These are phyloP conservation scores for Capsicum chinense DNA, from an alignment of 257 asterid species.

Conservation along the genomic window DNA sequence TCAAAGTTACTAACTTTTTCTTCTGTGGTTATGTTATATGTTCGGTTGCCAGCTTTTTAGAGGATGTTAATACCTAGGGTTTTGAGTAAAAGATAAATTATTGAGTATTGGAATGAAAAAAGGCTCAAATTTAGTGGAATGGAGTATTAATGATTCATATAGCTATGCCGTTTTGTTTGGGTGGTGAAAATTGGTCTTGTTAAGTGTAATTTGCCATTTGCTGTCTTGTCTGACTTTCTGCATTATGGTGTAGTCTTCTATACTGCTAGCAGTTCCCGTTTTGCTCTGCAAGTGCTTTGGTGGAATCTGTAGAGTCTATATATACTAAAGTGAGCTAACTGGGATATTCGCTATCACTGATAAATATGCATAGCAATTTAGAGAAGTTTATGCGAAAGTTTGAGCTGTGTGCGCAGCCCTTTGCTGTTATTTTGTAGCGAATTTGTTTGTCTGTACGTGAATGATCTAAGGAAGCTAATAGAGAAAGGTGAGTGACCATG, in stretches of 20 bases:
- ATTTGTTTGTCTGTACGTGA: neutral
- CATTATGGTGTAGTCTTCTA: neutral
- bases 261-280: neutral
- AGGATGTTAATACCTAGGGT: neutral
- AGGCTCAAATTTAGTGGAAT: neutral
- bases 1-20: neutral
- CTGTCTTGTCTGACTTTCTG: neutral
- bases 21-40: neutral
- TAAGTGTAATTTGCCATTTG: neutral
- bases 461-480: neutral
- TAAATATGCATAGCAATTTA: neutral
- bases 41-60: neutral
- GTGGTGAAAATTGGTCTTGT: neutral
- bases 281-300: neutral
- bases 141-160: neutral
- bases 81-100: neutral
- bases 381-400: neutral
- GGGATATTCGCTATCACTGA: neutral
- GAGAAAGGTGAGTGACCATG: neutral
- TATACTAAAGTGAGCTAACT: neutral
- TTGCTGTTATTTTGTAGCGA: neutral
- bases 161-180: neutral
- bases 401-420: neutral
- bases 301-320: neutral
- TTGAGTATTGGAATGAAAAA: neutral